phyloP scores from a whole-genome alignment of 331 rosid species.

The Quercus lobata region DNA sequence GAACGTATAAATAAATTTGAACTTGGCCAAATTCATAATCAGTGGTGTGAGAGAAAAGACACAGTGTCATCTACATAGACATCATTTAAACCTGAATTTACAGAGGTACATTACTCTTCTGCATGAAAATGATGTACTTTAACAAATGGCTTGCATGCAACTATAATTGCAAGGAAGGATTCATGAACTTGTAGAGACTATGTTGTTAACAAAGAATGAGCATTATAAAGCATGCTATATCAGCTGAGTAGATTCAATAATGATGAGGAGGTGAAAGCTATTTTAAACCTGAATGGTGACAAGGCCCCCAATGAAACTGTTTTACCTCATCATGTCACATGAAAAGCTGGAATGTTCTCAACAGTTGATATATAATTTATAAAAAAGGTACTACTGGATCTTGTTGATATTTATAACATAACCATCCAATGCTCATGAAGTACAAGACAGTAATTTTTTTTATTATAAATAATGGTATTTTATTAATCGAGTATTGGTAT shows the following conservation, averaged over 20 bases:
- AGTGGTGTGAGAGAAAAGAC: neutral
- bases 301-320: neutral
- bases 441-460: no score
- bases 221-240: neutral
- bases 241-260: neutral
- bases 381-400: no score
- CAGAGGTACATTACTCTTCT: neutral
- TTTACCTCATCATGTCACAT: neutral
- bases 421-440: no score
- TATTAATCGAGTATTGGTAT: no score
- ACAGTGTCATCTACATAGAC: neutral
- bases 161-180: neutral
- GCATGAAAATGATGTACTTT: neutral
- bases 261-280: neutral
- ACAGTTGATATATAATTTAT: neutral
- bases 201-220: neutral
- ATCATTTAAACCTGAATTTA: neutral
- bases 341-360: neutral
- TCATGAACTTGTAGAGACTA: neutral
- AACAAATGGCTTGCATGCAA: neutral
- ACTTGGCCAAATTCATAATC: neutral
- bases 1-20: neutral
- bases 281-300: neutral
- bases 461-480: no score
- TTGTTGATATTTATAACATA: no score